Conservation (phyloP, 257 asterid genomes). For the Nicotiana attenuata region DNA sequence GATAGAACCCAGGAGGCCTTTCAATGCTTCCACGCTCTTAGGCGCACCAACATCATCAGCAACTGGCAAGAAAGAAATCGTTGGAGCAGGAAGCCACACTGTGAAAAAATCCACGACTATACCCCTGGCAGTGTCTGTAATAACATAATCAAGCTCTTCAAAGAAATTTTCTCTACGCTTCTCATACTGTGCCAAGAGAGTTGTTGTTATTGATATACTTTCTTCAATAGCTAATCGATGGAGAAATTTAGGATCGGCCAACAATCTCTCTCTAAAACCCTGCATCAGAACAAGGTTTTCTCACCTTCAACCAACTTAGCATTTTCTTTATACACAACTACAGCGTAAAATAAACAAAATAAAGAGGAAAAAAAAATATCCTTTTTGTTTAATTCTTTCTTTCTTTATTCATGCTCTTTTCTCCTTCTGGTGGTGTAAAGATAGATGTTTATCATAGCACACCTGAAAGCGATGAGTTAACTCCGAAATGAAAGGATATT, state of each 20-base stretch:
- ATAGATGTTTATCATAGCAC: slow-evolving; percentile 4
- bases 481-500: slow-evolving; percentile 70
- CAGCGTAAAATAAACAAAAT: background rate
- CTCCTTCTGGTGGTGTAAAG: background rate
- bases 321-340: slow-evolving; percentile 1
- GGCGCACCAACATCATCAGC: slow-evolving; percentile 38
- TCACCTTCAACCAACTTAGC: slow-evolving; percentile 8
- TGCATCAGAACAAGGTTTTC: slow-evolving; percentile 30
- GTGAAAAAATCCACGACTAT: slow-evolving; percentile 89
- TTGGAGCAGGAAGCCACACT: slow-evolving; percentile 99
- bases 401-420: background rate
- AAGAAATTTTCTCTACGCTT: slow-evolving; percentile 79
- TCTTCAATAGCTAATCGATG: slow-evolving; percentile 94
- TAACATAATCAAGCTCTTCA: slow-evolving; percentile 84
- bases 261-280: slow-evolving; percentile 90
- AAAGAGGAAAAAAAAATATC: background rate
- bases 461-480: slow-evolving; percentile 79
- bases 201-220: slow-evolving; percentile 84
- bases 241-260: slow-evolving; percentile 92
- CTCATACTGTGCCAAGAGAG: slow-evolving; percentile 84
- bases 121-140: slow-evolving; percentile 78
- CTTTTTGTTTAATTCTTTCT: background rate
- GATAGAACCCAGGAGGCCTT: slow-evolving; percentile 86
- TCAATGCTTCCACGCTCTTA: slow-evolving; percentile 58
- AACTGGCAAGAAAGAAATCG: slow-evolving; percentile 61